Base-by-base conservation (phyloP, 208 protist genomes). In the Porcisia deanei region DNA sequence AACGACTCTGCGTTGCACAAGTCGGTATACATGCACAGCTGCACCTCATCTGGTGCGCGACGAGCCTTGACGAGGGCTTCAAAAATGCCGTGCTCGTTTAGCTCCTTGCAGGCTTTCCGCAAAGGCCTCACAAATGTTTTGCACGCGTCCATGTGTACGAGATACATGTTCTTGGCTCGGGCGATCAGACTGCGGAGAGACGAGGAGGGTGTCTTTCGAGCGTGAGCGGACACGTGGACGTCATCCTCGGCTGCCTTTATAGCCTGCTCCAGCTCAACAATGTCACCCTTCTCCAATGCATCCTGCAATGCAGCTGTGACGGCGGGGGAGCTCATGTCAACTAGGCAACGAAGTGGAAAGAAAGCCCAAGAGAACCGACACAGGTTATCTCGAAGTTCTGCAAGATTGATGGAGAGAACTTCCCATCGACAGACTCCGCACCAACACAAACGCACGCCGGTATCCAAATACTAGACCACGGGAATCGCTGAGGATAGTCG, bases 21-120 rank as follows among this genome's bases (percentile, higher is more conserved):
- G 77, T 96, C 91, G 0, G 86, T 84, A 67, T 85, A 89, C 88
- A 96, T 93, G 83, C 84, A 85, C 55, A 87, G 81, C 73, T 85
- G 89, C 22, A 92, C 73, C 22, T 77, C 67, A 16, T 83, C 73
- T 2, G 87, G 83, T 22, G 88, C 88, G 3, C 76, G 34, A 10
- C 88, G 86, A 0, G 80, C 77, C 20, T 66, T 75, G 37, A 83
- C 68, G 2, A 96, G 84, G 6, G 88, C 86, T 25, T 89, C 82
- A 49, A 82, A 86, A 18, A 94, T 85, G 54, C 75, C 83, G 14
- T 73, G 73, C 71, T 91, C 88, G 59, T 85, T 85, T 22, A 89
- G 71, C 54, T 81, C 72, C 18, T 82, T 81, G 65, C 87, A 94
- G 0, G 90, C 92, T 37, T 80, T 82, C 3, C 90, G 88, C 49